Percentiles rank a stretch among this genome's conserved stretches.
phyloP scores from a whole-genome alignment of 306 rosid genomes.

The Vigna angularis region DNA sequence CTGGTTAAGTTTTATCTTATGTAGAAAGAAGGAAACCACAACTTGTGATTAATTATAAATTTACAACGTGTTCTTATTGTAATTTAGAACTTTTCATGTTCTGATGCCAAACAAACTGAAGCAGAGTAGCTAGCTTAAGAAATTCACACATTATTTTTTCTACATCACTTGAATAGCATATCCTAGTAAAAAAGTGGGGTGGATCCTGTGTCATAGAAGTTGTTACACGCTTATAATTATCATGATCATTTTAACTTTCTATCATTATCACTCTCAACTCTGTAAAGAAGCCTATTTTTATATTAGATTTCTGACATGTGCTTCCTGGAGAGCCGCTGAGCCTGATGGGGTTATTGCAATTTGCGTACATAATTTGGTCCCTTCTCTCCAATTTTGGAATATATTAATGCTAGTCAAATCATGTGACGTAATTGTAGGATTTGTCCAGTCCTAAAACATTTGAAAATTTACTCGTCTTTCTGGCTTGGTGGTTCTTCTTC shows the following conservation, averaged over 20 bases:
- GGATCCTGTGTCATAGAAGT: not conserved
- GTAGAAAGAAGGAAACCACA: slow-evolving; percentile 5
- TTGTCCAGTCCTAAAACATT: slow-evolving; percentile 10
- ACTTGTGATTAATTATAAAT: not conserved
- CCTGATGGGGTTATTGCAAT: slow-evolving; percentile 43
- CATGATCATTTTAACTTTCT: not conserved
- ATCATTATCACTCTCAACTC: slow-evolving; percentile 5
- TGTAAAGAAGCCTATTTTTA: slow-evolving; percentile 21
- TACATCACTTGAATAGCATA: not conserved
- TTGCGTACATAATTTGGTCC: slow-evolving; percentile 27
- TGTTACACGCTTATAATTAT: not conserved
- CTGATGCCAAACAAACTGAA: slow-evolving; percentile 4
- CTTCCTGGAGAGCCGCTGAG: not conserved
- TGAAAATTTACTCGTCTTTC: not conserved
- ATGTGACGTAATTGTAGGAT: slow-evolving; percentile 6
- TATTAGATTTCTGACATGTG: slow-evolving; percentile 17
- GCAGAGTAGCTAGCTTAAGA: slow-evolving; percentile 9
- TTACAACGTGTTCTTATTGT: not conserved
- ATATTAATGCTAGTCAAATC: slow-evolving; percentile 21
- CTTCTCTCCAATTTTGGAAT: slow-evolving; percentile 11
- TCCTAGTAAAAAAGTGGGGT: not conserved
- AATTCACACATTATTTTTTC: not conserved
- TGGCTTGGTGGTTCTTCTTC: not conserved
- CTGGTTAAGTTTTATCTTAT: slow-evolving; percentile 37
- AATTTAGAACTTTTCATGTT: slow-evolving; percentile 9